A percentile compares a stretch with the other conserved stretches of the same genome.
phyloP scores from a whole-genome alignment of 257 asterid species.

The Salvia rosmarinus region DNA sequence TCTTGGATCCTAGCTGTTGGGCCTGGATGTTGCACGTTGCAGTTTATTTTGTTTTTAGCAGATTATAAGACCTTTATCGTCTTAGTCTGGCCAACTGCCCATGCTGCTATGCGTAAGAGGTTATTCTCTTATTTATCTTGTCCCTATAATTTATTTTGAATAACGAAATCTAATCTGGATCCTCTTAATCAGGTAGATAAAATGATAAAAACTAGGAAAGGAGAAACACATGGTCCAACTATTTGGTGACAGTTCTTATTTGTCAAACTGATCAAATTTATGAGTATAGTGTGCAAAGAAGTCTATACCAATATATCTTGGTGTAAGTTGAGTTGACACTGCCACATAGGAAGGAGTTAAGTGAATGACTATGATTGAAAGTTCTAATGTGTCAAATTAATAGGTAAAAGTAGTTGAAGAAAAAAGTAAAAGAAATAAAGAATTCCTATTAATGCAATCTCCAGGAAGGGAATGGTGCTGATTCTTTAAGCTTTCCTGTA shows the following conservation, averaged over 20 bases:
- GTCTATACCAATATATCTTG: background rate
- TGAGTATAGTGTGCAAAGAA: background rate
- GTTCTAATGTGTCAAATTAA: background rate
- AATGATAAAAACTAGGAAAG: background rate
- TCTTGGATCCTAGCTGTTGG: conserved; percentile 7
- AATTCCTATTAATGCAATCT: background rate
- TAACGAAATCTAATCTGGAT: background rate
- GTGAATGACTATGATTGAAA: background rate
- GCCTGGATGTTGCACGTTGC: background rate
- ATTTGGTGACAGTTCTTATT: conserved; percentile 5
- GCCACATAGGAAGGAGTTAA: background rate
- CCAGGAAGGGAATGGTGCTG: background rate
- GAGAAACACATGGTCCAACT: background rate
- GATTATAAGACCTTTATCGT: background rate
- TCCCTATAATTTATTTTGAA: background rate
- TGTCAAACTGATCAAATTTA: background rate
- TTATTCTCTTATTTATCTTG: background rate
- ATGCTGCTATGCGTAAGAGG: background rate
- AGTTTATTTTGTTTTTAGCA: background rate
- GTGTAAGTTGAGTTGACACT: conserved; percentile 3
- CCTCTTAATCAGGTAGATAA: background rate
- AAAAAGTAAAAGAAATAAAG: background rate
- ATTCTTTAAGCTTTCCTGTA: background rate
- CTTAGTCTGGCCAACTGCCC: background rate
- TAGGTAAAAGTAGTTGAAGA: background rate